These are phyloP conservation scores for Fusarium napiforme DNA, from an alignment of 2,329 filamentous ascomycete genomes.

Conservation along the genomic window DNA sequence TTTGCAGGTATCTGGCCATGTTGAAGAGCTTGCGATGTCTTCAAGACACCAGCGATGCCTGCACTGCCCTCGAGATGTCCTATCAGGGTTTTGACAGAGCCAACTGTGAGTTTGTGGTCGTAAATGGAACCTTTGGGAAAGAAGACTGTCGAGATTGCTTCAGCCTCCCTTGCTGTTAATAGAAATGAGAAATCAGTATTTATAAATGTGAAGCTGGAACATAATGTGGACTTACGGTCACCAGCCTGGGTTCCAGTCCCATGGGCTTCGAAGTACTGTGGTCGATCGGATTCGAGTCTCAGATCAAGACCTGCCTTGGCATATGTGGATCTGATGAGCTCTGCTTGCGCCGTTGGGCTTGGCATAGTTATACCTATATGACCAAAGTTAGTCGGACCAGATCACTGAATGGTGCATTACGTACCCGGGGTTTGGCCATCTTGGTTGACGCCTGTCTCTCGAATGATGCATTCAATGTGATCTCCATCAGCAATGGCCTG, in stretches of 20 bases:
- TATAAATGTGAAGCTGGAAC: too few species aligned
- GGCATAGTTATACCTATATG: background rate
- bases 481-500: background rate
- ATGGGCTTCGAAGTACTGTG: slow-evolving; percentile 10
- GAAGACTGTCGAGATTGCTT: background rate
- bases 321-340: background rate
- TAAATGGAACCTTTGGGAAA: background rate
- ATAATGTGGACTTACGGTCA: background rate
- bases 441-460: background rate
- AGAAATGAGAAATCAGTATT: background rate
- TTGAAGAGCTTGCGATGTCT: background rate
- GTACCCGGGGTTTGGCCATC: background rate
- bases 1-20: background rate
- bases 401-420: background rate
- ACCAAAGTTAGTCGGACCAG: background rate
- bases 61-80: slow-evolving; percentile 10
- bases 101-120: background rate
- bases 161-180: background rate
- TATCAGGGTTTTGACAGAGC: slow-evolving; percentile 11
- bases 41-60: background rate
- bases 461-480: slow-evolving; percentile 1
- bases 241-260: slow-evolving; percentile 20
- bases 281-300: background rate
- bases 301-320: background rate
- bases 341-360: background rate